These are phyloP conservation scores for Cenchrus purpureus DNA, from an alignment of 176 grass and related monocot species.

Conservation along the genomic window DNA sequence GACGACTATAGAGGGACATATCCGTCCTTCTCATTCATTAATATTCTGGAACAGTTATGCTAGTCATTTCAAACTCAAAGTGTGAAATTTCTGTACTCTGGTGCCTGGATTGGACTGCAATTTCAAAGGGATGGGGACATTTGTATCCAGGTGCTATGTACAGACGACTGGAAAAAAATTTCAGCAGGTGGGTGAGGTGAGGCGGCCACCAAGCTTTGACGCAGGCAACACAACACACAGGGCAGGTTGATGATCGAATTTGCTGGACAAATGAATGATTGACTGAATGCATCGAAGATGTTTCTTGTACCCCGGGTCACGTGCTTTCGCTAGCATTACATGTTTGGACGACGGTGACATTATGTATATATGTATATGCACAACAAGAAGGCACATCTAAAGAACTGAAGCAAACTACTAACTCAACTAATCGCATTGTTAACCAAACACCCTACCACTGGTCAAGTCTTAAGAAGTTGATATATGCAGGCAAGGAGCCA, in stretches of 20 bases:
- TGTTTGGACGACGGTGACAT: too few species aligned
- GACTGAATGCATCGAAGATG: not conserved
- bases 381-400: too few species aligned
- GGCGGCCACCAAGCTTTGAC: slow-evolving; percentile 48
- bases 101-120: not conserved
- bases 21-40: too few species aligned
- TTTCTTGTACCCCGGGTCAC: not conserved
- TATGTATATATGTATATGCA: too few species aligned
- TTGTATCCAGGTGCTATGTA: slow-evolving; percentile 26
- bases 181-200: slow-evolving; percentile 38
- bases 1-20: too few species aligned
- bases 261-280: not conserved
- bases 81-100: too few species aligned
- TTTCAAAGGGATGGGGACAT: slow-evolving; percentile 34
- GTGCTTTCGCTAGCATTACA: not conserved
- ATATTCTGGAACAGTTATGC: too few species aligned
- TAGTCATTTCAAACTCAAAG: too few species aligned
- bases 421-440: too few species aligned
- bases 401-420: too few species aligned
- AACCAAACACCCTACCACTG: not conserved
- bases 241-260: slow-evolving; percentile 22
- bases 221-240: not conserved
- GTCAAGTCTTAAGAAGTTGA: not conserved
- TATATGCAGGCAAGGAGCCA: not conserved
- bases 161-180: not conserved